Percentiles rank a stretch among this genome's conserved stretches.
These are phyloP conservation scores for Talinum fruticosum DNA, from an alignment of 148 eudicot species.

Conservation along the genomic window DNA sequence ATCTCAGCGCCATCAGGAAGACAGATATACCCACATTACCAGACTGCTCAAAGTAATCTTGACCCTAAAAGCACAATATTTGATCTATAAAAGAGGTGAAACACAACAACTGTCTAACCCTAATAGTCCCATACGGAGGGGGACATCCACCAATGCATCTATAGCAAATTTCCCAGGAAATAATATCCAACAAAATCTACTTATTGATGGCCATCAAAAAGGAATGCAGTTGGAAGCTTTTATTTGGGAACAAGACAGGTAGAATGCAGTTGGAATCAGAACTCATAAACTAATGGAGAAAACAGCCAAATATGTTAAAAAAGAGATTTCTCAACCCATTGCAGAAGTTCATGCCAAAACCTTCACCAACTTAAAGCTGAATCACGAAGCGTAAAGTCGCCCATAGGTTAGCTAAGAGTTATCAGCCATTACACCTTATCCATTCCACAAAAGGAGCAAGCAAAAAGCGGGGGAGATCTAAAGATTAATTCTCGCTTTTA, in stretches of 20 bases:
- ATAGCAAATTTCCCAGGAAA: not conserved
- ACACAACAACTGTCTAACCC: not conserved
- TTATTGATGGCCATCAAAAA: not conserved
- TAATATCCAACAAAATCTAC: not conserved
- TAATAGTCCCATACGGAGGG: not conserved
- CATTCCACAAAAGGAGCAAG: conserved; percentile 6
- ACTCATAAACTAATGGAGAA: not conserved
- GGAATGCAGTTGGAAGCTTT: not conserved
- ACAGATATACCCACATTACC: not conserved
- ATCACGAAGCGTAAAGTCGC: no score
- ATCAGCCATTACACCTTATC: conserved; percentile 4
- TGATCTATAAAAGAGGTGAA: not conserved
- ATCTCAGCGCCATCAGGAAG: not conserved
- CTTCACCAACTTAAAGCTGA: not conserved
- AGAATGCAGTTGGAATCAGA: not conserved
- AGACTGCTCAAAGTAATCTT: not conserved
- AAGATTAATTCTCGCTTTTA: conserved; percentile 3
- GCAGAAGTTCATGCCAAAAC: no score
- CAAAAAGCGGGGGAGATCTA: not conserved
- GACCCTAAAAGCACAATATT: not conserved
- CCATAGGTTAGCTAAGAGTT: no score
- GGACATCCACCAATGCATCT: not conserved
- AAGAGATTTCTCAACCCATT: conserved; percentile 3
- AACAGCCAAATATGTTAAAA: not conserved
- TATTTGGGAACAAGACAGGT: not conserved